Percentiles rank a stretch among this genome's conserved stretches.
Evolutionary conservation across 192 early-diverging fungal species (phyloP).

Genomic region (Backusella mclennaniae): DNA sequence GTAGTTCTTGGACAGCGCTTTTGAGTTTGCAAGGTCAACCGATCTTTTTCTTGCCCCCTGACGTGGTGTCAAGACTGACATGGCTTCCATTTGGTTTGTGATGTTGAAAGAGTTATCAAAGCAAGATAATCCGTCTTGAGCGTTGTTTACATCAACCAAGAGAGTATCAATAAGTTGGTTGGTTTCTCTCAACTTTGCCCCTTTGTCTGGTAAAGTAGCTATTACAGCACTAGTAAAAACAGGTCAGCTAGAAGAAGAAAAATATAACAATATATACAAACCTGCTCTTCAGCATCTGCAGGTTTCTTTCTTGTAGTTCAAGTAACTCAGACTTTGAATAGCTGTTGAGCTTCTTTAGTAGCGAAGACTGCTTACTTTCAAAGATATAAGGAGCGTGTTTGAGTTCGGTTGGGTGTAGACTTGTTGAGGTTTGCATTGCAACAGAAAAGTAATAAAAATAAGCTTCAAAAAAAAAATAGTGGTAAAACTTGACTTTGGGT

Average conservation of each 20-base stretch:
- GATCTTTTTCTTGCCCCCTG: slow-evolving; percentile 24
- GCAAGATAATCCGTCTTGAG: neutral
- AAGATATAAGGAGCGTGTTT: neutral
- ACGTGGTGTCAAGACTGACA: slow-evolving; percentile 10
- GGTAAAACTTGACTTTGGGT: neutral
- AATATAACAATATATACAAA: neutral
- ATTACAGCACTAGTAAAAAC: slow-evolving; percentile 8
- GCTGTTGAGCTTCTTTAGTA: neutral
- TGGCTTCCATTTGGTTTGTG: neutral
- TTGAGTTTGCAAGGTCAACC: slow-evolving; percentile 19
- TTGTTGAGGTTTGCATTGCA: neutral
- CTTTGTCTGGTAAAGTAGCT: slow-evolving; percentile 25
- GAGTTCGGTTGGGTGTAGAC: neutral
- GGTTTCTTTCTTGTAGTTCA: slow-evolving; percentile 10
- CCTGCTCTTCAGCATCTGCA: slow-evolving; percentile 11
- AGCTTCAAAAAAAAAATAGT: neutral
- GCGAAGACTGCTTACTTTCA: neutral
- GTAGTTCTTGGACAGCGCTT: slow-evolving; percentile 14
- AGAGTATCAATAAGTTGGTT: slow-evolving; percentile 19
- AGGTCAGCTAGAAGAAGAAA: neutral
- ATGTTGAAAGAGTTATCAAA: neutral
- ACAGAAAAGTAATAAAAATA: neutral
- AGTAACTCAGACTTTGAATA: slow-evolving; percentile 8
- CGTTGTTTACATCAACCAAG: neutral
- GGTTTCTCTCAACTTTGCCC: slow-evolving; percentile 19